Evolutionary conservation across 1,139 yeast species (phyloP).

Genomic region (Groenewaldozyma sp.): DNA sequence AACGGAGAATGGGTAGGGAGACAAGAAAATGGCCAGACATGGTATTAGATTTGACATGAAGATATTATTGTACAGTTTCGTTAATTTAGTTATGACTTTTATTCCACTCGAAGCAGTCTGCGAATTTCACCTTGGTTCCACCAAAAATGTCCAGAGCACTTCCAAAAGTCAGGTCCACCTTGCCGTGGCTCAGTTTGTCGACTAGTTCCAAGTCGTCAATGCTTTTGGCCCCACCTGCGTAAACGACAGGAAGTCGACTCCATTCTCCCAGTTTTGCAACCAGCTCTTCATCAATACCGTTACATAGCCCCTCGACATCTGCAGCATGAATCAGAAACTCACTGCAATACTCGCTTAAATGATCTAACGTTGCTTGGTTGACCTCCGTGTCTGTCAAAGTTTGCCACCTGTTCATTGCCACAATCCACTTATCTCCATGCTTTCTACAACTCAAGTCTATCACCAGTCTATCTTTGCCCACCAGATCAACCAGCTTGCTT

Average conservation of each 20-base stretch:
- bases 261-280: slow-evolving; percentile 69
- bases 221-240: slow-evolving; percentile 94
- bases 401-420: slow-evolving; percentile 97
- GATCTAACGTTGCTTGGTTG: slow-evolving; percentile 41
- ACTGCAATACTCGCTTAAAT: slow-evolving; percentile 56
- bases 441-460: slow-evolving; percentile 83
- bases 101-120: slow-evolving; percentile 72
- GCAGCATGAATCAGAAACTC: slow-evolving; percentile 96
- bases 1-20: slow-evolving; percentile 5
- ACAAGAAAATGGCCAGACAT: neutral
- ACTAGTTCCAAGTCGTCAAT: slow-evolving; percentile 61
- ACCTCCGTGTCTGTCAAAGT: slow-evolving; percentile 63
- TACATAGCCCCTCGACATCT: slow-evolving; percentile 93
- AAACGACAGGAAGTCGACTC: slow-evolving; percentile 73
- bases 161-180: slow-evolving; percentile 86
- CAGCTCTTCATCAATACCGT: slow-evolving; percentile 77
- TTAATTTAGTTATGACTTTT: slow-evolving; percentile 1
- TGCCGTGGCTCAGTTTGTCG: slow-evolving; percentile 56
- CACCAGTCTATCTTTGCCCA: slow-evolving; percentile 65
- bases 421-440: slow-evolving; percentile 54
- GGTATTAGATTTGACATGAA: neutral
- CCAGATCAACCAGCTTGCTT: slow-evolving; percentile 35
- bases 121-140: slow-evolving; percentile 65
- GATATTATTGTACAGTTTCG: neutral
- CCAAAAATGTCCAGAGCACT: slow-evolving; percentile 93